These are phyloP conservation scores for Pseudocercospora fijiensis DNA, from an alignment of 2,329 filamentous ascomycete genomes.

Conservation along the genomic window DNA sequence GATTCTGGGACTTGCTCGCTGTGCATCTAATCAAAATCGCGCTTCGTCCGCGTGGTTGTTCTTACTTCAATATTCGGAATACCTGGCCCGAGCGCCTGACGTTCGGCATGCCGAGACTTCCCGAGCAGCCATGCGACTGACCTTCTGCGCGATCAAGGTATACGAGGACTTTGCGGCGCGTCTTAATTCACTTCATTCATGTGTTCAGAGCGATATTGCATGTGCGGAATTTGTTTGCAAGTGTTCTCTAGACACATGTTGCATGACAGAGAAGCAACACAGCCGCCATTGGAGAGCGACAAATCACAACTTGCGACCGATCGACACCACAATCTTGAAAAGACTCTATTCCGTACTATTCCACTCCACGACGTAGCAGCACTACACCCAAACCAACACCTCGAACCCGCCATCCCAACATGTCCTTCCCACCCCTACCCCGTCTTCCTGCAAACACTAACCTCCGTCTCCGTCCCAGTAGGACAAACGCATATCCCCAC, in stretches of 20 bases:
- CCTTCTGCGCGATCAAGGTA: neutral
- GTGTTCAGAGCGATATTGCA: too few species aligned
- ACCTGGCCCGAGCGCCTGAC: conserved; percentile 3
- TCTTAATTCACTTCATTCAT: too few species aligned
- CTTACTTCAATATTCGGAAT: neutral
- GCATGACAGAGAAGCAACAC: too few species aligned
- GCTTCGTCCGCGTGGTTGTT: neutral
- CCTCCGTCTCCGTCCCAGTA: conserved; percentile 9
- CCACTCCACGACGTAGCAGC: neutral
- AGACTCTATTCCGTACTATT: too few species aligned
- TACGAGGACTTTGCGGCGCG: too few species aligned
- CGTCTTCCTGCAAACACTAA: neutral
- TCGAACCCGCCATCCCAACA: neutral
- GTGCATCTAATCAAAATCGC: neutral
- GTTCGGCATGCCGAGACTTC: conserved; percentile 4
- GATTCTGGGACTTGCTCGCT: neutral
- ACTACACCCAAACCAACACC: neutral
- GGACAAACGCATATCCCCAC: conserved; percentile 20
- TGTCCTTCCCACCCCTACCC: neutral
- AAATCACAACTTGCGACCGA: too few species aligned
- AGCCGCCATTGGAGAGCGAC: too few species aligned
- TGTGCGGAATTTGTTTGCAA: too few species aligned
- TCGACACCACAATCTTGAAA: too few species aligned
- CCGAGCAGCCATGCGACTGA: neutral
- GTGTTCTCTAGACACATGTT: too few species aligned